Evolutionary conservation across 768 basidiomycete genomes (phyloP).

Genomic region (Suillus paluster): DNA sequence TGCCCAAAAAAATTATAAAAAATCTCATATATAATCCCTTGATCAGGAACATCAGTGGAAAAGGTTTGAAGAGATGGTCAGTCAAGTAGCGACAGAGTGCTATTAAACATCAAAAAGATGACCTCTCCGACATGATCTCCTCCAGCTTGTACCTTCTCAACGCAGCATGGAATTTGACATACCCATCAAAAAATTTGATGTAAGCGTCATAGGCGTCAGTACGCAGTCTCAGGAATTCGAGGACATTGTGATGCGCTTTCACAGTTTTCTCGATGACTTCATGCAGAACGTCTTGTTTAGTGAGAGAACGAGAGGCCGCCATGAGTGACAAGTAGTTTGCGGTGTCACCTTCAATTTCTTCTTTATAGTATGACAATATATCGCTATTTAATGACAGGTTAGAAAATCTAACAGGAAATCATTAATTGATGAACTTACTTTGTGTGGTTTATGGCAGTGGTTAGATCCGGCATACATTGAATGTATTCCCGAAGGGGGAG

Average conservation of each 20-base stretch:
- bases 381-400: conserved; percentile 29
- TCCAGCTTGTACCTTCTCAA: conserved; percentile 20
- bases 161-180: conserved; percentile 23
- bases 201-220: conserved; percentile 9
- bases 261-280: conserved; percentile 27
- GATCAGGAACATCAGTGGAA: no score
- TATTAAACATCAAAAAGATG: not conserved
- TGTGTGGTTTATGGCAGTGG: conserved; percentile 34
- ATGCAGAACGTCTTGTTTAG: conserved; percentile 31
- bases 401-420: no score
- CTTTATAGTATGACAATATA: conserved; percentile 36
- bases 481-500: conserved; percentile 38
- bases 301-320: conserved; percentile 21
- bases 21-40: no score
- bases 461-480: conserved; percentile 44
- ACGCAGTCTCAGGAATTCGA: conserved; percentile 21
- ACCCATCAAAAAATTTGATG: conserved; percentile 15
- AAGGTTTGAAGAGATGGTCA: no score
- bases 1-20: no score
- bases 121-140: conserved; percentile 10
- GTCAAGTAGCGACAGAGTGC: no score
- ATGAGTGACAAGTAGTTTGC: conserved; percentile 37
- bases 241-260: conserved; percentile 18
- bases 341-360: conserved; percentile 37
- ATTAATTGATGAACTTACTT: conserved; percentile 39